Conservation (phyloP, 2,329 filamentous ascomycete species). For the Ophiostoma ips region DNA sequence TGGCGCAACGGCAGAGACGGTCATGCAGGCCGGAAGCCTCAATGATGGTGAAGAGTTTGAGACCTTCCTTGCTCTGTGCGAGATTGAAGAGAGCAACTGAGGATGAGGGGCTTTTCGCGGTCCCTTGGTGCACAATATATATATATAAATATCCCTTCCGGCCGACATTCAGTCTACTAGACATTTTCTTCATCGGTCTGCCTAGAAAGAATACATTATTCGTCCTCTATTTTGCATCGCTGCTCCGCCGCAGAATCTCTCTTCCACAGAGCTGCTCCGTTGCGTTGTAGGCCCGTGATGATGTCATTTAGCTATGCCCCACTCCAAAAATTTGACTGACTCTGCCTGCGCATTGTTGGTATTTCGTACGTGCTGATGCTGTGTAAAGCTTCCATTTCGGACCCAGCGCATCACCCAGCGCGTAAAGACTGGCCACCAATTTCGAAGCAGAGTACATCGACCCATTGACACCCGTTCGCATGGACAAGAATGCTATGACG, state of each 20-base stretch:
- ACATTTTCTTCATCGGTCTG: too few relatives aligned
- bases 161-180: neutral
- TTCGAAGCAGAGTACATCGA: neutral
- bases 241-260: too few relatives aligned
- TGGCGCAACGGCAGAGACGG: constrained; percentile 71
- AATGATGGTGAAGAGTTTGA: constrained; percentile 56
- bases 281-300: too few relatives aligned
- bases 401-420: too few relatives aligned
- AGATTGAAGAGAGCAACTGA: constrained; percentile 40
- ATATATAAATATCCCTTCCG: too few relatives aligned
- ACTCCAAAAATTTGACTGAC: neutral
- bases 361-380: neutral
- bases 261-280: neutral
- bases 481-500: constrained; percentile 3
- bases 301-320: constrained; percentile 5
- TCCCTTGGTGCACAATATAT: too few relatives aligned
- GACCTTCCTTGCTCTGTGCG: constrained; percentile 89
- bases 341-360: too few relatives aligned
- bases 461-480: neutral
- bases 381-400: neutral
- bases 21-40: constrained; percentile 52
- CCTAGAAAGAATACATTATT: neutral
- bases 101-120: neutral
- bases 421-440: neutral
- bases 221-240: too few relatives aligned